Evolutionary conservation across 139 green algal species (phyloP), one percentile per base, ranked within the genome.

Genomic region (Volvox africanus): DNA sequence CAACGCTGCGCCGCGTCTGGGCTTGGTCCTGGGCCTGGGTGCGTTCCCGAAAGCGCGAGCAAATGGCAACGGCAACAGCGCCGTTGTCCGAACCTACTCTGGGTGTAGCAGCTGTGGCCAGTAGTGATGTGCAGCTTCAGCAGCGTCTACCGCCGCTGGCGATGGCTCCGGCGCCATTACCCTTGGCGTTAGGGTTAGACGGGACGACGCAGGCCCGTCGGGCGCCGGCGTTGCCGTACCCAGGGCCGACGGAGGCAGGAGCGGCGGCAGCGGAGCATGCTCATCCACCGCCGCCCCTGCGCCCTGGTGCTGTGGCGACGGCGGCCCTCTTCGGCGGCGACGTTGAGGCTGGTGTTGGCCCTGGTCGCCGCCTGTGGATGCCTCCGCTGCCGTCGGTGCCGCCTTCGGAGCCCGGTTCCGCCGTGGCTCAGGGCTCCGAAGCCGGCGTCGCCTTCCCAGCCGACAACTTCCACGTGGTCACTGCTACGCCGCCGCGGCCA

Each of bases 361-460:
- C 12, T 26, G 44, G 79, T 24, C 37, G 44, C 13, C 80, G 80
- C 13, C 80, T 28, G 26, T 71, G 37, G 44, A 17, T 20, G 24
- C 44, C 80, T 50, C 80, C 80, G 80, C 61, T 50, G 61, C 81
- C 55, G 55, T 30, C 55, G 61, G 61, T 87, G 55, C 30, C 81
- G 81, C 55, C 81, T 19, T 33, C 81, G 12, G 61, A 76, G 61
- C 50, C 80, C 32, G 75, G 75, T 11, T 81, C 75, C 30, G 75
- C 75, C 12, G 22, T 81, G 75, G 22, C 75, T 2, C 75, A 55
- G 14, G 71, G 71, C 28, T 32, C 71, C 21, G 32, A 55, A 55
- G 28, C 65, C 21, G 65, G 17, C 32, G 75, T 35, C 33, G 75
- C 30, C 32, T 19, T 28, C 75, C 13, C 75, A 55, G 30, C 30